Conservation (phyloP, 495 filamentous ascomycete genomes). For the Xylaria telfairii region DNA sequence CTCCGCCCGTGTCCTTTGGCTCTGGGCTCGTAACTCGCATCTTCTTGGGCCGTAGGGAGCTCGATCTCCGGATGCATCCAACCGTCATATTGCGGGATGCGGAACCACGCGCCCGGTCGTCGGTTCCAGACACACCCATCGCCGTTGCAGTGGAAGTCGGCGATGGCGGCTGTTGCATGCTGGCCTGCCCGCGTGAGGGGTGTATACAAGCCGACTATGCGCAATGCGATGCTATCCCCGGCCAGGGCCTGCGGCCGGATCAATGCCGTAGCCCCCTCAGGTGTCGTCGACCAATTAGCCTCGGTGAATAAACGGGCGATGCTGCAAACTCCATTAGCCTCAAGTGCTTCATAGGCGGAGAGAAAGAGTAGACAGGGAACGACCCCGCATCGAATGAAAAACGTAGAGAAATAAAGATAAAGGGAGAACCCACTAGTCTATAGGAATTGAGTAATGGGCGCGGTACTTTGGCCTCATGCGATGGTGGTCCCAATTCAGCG, state of each 20-base stretch:
- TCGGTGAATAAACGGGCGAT: conserved; percentile 34
- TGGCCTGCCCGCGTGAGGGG: conserved; percentile 8
- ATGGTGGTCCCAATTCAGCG: conserved; percentile 44
- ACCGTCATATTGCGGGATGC: conserved; percentile 40
- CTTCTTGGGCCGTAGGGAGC: conserved; percentile 32
- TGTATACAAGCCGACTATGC: conserved; percentile 25
- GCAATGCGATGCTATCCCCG: conserved; percentile 23
- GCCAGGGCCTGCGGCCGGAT: conserved; percentile 31
- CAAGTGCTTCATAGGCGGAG: neutral
- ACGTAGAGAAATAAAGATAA: neutral
- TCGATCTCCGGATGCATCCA: conserved; percentile 35
- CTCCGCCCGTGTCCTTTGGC: conserved; percentile 21
- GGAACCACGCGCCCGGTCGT: conserved; percentile 33
- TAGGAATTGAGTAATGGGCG: conserved; percentile 44
- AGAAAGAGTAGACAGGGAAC: neutral
- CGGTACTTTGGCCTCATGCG: conserved; percentile 42
- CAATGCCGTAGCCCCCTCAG: neutral
- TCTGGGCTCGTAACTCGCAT: conserved; percentile 31
- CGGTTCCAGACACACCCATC: conserved; percentile 37
- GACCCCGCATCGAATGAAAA: neutral
- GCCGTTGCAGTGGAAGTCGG: conserved; percentile 34
- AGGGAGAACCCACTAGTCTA: conserved; percentile 41
- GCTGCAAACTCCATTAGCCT: conserved; percentile 20
- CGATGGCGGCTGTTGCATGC: conserved; percentile 37
- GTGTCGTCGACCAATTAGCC: conserved; percentile 28